Conservation (phyloP, 176 grass and related monocot genomes). For the Cenchrus fungigraminus region DNA sequence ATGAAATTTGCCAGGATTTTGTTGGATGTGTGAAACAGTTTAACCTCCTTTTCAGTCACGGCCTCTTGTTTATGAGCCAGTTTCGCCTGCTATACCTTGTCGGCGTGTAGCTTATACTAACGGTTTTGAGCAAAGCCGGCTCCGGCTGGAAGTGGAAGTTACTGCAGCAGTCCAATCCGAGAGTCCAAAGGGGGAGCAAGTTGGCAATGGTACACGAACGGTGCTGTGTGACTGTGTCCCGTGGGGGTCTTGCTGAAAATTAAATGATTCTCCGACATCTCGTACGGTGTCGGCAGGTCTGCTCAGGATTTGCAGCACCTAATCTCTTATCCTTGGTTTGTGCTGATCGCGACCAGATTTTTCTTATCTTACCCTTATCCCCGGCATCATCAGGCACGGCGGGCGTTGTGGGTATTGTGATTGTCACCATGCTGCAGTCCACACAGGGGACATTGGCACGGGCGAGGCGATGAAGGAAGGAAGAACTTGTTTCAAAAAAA, state of each 20-base stretch:
- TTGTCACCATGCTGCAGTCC: too few species aligned
- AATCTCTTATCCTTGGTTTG: not conserved
- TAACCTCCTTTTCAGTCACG: too few species aligned
- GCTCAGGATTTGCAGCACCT: not conserved
- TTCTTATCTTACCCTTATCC: not conserved
- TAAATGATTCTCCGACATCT: conserved; percentile 21
- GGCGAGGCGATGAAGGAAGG: too few species aligned
- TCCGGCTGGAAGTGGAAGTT: not conserved
- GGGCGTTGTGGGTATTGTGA: too few species aligned
- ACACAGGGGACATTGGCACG: too few species aligned
- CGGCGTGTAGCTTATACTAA: too few species aligned
- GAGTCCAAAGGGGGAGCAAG: not conserved
- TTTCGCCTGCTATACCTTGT: too few species aligned
- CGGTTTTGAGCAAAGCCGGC: too few species aligned
- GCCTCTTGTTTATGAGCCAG: too few species aligned
- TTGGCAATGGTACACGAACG: not conserved
- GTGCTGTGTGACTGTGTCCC: not conserved
- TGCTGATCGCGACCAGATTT: not conserved
- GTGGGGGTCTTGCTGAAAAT: not conserved
- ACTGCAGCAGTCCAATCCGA: not conserved
- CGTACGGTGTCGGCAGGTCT: conserved; percentile 19
- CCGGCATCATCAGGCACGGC: too few species aligned
- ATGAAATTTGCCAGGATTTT: not conserved
- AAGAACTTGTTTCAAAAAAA: too few species aligned
- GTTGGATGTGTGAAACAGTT: not conserved